Evolutionary conservation across 2,329 filamentous ascomycete genomes (phyloP), one percentile per base, ranked within the genome.

Genomic region (Diaporthe nobilis): DNA sequence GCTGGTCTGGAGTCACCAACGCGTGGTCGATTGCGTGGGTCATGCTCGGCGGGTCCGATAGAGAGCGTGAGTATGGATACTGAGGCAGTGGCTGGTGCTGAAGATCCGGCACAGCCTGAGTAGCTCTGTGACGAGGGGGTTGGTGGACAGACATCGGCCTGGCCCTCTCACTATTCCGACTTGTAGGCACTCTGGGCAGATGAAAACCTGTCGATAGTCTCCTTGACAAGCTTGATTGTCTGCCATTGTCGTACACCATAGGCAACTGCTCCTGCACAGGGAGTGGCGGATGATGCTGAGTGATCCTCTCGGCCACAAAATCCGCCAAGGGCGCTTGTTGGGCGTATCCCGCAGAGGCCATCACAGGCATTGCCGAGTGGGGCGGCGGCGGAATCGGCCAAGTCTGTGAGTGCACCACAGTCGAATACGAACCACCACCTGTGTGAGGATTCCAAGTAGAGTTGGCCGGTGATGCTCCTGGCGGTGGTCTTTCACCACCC

Each of bases 141-240:
- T 73, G 72, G 28, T 76, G 75, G 57, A 67, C 65, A 22, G 76
- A 28, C 73, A 73, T 58, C 75, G 61, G 65, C 60, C 49, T 77
- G 60, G 51, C 61, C 65, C 79, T 76, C 9, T 80, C 78, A 25
- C 75, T 77, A 68, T n/a, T 73, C n/a, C 75, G 75, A 31, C 42
- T 82, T 63, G 86, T 81, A 44, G 84, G 85, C 7, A 86, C 83
- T 42, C 85, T 85, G 2, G 86, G 84, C 1, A 86, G 81, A 15
- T 85, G 84, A 70, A 87, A 86, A 42, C 82, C 84, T 7, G 86
- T 86, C 7, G 88, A 89, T 7, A 87, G 79, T 4, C 86, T 86
- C 12, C 85, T 84, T 12, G 87, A 83, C 9, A 83, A 82, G 82
- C 61, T 42, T 9, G 65, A 60, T 44, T 84, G 84, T 20, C 84